Percentiles rank a stretch among this genome's conserved stretches.
Conservation (phyloP, 257 asterid species). For the Jaltomata sinuosa region DNA sequence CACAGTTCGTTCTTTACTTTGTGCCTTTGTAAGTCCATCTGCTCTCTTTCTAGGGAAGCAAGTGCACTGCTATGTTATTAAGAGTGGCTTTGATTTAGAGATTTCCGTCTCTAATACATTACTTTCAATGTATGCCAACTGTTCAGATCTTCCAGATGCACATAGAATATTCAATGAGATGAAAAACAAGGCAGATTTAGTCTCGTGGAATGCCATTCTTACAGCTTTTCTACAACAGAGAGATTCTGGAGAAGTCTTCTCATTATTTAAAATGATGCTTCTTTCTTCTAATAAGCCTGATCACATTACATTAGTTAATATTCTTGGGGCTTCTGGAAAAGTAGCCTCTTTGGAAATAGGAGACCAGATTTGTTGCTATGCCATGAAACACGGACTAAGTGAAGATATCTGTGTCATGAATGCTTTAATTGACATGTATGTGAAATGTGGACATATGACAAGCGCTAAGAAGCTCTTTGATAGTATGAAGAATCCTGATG, state of each 20-base stretch:
- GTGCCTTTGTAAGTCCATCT: conserved; percentile 34
- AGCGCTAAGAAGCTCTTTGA: conserved; percentile 41
- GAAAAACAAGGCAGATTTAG: conserved; percentile 40
- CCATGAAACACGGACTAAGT: conserved; percentile 35
- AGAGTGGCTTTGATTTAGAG: conserved; percentile 32
- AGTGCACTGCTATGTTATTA: conserved; percentile 46
- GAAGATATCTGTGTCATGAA: conserved; percentile 37
- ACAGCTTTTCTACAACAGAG: conserved; percentile 41
- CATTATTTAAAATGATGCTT: conserved; percentile 42
- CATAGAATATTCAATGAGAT: conserved; percentile 35
- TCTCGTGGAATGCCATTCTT: conserved; percentile 74
- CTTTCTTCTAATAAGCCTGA: conserved; percentile 38
- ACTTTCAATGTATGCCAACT: conserved; percentile 62
- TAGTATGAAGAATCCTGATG: conserved; percentile 34
- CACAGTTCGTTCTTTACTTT: conserved; percentile 59
- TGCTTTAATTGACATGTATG: conserved; percentile 60
- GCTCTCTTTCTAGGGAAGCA: conserved; percentile 51
- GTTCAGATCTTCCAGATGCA: conserved; percentile 37
- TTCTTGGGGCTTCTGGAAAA: conserved; percentile 54
- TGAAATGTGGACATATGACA: conserved; percentile 65
- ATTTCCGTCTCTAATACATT: conserved; percentile 58
- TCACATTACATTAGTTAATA: conserved; percentile 35
- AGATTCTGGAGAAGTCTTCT: conserved; percentile 35
- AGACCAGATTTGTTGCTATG: conserved; percentile 33
- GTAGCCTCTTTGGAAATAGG: conserved; percentile 47